Evolutionary conservation across 2,329 filamentous ascomycete genomes (phyloP).

Genomic region (Ascomycota sp.): DNA sequence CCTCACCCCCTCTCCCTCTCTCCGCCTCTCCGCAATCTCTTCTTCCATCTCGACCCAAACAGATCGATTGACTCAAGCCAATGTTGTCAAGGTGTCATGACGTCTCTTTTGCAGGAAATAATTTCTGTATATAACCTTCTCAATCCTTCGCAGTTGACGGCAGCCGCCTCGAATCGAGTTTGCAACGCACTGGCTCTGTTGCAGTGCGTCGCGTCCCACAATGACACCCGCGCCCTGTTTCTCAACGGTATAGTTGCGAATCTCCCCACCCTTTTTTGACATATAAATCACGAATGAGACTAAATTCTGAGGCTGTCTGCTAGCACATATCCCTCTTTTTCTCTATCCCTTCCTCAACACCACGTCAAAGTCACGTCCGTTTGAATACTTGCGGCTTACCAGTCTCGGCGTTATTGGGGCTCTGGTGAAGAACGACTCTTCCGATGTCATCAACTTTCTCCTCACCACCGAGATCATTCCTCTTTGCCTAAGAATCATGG

Average conservation of each 20-base stretch:
- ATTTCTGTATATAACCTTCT: slow-evolving; percentile 95
- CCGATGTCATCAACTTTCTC: slow-evolving; percentile 96
- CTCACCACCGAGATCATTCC: slow-evolving; percentile 97
- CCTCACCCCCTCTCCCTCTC: neutral
- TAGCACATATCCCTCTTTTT: slow-evolving; percentile 92
- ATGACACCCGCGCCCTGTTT: slow-evolving; percentile 85
- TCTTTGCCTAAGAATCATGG: slow-evolving; percentile 94
- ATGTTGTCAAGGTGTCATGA: slow-evolving; percentile 68
- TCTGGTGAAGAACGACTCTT: slow-evolving; percentile 95
- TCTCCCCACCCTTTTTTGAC: neutral
- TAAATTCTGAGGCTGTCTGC: slow-evolving; percentile 3
- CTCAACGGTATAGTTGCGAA: slow-evolving; percentile 50
- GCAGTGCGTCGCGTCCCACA: slow-evolving; percentile 93
- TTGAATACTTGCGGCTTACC: slow-evolving; percentile 90
- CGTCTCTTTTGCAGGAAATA: slow-evolving; percentile 88
- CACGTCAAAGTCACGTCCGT: slow-evolving; percentile 90
- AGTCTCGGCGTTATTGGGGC: slow-evolving; percentile 93
- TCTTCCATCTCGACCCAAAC: too few relatives aligned
- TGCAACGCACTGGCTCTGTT: slow-evolving; percentile 92
- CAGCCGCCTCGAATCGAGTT: slow-evolving; percentile 89
- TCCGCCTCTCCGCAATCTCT: neutral
- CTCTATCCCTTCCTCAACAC: slow-evolving; percentile 97
- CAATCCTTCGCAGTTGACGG: slow-evolving; percentile 90
- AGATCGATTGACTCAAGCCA: neutral
- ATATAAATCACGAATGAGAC: neutral